phyloP scores from a whole-genome alignment of 768 basidiomycete genomes.

The Dentipellis sp. region DNA sequence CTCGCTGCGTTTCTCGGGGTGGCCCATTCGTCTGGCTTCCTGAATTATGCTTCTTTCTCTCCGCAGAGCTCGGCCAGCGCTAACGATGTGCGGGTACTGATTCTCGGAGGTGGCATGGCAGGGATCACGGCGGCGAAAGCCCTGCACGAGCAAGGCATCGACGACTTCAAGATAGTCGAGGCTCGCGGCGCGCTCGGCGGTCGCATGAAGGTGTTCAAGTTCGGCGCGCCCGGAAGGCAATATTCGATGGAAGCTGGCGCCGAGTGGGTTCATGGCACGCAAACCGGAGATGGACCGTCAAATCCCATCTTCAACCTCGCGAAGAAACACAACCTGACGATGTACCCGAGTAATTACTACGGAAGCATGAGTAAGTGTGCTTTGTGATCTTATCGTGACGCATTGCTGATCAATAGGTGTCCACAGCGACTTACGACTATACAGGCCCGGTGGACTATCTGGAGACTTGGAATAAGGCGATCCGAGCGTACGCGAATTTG shows the following conservation, averaged over 20 bases:
- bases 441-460: conserved; percentile 41
- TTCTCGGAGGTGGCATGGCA: conserved; percentile 57
- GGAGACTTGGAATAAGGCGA: conserved; percentile 31
- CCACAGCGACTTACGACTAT: conserved; percentile 39
- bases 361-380: conserved; percentile 17
- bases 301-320: conserved; percentile 52
- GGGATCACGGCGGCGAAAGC: conserved; percentile 56
- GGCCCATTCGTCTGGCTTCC: not conserved
- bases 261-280: conserved; percentile 33
- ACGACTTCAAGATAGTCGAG: conserved; percentile 51
- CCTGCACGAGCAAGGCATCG: conserved; percentile 39
- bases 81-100: conserved; percentile 31
- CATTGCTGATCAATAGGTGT: not conserved
- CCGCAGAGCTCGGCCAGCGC: not conserved
- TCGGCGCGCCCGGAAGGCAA: conserved; percentile 29
- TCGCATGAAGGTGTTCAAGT: conserved; percentile 33
- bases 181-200: conserved; percentile 46
- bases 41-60: not conserved
- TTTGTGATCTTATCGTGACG: conserved; percentile 22
- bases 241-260: conserved; percentile 34
- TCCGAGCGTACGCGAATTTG: conserved; percentile 28
- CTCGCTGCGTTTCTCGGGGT: conserved; percentile 1
- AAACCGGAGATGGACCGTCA: conserved; percentile 31
- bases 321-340: conserved; percentile 38
- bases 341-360: conserved; percentile 27